Conservation (phyloP, 257 asterid species). For the Lavandula angustifolia region DNA sequence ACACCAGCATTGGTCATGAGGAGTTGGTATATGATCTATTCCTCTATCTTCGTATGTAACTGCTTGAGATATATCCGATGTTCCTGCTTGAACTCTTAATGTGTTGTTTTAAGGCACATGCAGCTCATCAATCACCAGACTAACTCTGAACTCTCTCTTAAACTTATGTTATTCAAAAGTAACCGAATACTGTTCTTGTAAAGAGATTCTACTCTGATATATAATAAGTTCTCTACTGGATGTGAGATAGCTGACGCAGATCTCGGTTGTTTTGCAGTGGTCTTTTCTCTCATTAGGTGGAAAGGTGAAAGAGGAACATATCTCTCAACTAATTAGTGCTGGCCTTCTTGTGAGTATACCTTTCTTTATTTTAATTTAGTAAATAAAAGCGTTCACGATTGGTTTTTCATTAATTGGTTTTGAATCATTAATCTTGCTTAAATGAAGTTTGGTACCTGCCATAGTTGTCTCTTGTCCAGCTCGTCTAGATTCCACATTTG, state of each 20-base stretch:
- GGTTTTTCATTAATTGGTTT: slow-evolving; percentile 15
- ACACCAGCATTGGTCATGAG: slow-evolving; percentile 73
- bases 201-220: not conserved
- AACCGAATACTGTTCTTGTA: slow-evolving; percentile 3
- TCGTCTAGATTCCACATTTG: slow-evolving; percentile 16
- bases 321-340: slow-evolving; percentile 77
- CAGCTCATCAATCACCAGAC: not conserved
- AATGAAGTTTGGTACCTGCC: not conserved
- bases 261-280: slow-evolving; percentile 53
- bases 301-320: slow-evolving; percentile 83
- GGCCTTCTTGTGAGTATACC: slow-evolving; percentile 80
- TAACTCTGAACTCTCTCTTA: not conserved
- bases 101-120: not conserved
- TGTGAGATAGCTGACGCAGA: slow-evolving; percentile 24
- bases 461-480: not conserved
- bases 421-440: not conserved
- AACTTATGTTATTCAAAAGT: not conserved
- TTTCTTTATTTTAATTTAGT: slow-evolving; percentile 5
- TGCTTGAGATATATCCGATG: not conserved
- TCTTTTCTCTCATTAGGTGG: slow-evolving; percentile 84
- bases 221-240: not conserved
- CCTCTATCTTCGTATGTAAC: slow-evolving; percentile 6
- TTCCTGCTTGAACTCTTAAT: not conserved
- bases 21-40: slow-evolving; percentile 73
- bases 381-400: not conserved